Evolutionary conservation across 768 basidiomycete species (phyloP).

Genomic region (Xanthoconium purpureum): DNA sequence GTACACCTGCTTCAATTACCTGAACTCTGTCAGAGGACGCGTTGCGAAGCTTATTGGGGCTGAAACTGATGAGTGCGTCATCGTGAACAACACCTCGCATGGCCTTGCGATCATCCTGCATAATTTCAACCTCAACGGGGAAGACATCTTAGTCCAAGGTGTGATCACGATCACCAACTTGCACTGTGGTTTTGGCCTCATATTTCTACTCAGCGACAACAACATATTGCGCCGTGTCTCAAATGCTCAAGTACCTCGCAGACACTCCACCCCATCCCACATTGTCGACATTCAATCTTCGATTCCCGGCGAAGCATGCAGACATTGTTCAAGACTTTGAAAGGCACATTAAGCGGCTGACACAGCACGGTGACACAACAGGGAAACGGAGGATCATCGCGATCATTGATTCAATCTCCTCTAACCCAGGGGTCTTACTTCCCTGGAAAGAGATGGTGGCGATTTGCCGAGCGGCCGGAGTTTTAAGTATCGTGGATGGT

Average conservation of each 20-base stretch:
- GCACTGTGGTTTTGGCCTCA: background rate
- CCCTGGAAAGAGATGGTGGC: constrained; percentile 72
- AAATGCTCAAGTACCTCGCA: constrained; percentile 49
- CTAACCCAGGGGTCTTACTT: constrained; percentile 57
- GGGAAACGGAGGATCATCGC: constrained; percentile 53
- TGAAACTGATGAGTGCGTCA: constrained; percentile 55
- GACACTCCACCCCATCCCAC: constrained; percentile 56
- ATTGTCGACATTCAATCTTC: constrained; percentile 44
- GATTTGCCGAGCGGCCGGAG: constrained; percentile 58
- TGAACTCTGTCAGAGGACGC: constrained; percentile 40
- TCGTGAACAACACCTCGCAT: constrained; percentile 34
- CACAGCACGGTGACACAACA: constrained; percentile 12
- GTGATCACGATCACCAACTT: background rate
- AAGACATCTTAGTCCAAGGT: constrained; percentile 59
- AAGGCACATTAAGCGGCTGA: constrained; percentile 33
- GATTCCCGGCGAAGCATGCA: constrained; percentile 55
- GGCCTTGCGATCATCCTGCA: constrained; percentile 59
- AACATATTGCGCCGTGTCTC: constrained; percentile 54
- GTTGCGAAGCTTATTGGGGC: constrained; percentile 51
- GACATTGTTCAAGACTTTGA: constrained; percentile 52
- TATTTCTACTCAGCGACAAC: constrained; percentile 42
- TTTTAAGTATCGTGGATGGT: constrained; percentile 71
- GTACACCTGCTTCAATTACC: constrained; percentile 32
- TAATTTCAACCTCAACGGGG: constrained; percentile 53
- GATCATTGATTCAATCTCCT: constrained; percentile 65